phyloP scores from a whole-genome alignment of 2,329 filamentous ascomycete species.

The Zelopaecilomyces penicillatus region DNA sequence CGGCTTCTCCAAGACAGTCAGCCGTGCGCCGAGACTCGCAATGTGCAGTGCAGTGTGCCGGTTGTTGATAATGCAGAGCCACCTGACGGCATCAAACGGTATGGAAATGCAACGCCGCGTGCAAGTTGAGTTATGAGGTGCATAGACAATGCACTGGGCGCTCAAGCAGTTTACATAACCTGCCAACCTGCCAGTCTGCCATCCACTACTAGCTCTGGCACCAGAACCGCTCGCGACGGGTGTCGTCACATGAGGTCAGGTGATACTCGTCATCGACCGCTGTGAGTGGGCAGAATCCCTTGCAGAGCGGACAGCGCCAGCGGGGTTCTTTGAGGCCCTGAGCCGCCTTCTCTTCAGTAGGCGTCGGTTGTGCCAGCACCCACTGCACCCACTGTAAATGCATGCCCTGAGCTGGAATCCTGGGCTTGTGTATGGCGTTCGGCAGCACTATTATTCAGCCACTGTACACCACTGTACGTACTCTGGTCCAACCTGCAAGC shows the following conservation, averaged over 20 bases:
- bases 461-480: too few relatives aligned
- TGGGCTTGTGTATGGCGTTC: too few relatives aligned
- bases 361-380: too few relatives aligned
- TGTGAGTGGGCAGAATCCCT: conserved; percentile 10
- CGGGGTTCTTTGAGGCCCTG: too few relatives aligned
- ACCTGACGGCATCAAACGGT: conserved; percentile 11
- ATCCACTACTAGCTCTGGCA: conserved; percentile 14
- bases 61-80: conserved; percentile 5
- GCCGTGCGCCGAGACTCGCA: too few relatives aligned
- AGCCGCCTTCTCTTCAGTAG: too few relatives aligned
- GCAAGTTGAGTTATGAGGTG: conserved; percentile 6
- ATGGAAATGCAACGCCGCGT: conserved; percentile 9
- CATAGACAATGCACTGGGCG: conserved; percentile 1
- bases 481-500: background rate
- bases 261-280: conserved; percentile 9
- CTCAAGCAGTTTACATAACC: background rate
- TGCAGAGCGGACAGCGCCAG: too few relatives aligned
- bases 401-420: too few relatives aligned
- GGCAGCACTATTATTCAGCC: too few relatives aligned
- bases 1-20: too few relatives aligned
- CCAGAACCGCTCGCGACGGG: conserved; percentile 3
- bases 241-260: conserved; percentile 22
- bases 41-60: too few relatives aligned
- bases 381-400: too few relatives aligned
- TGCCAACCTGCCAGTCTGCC: background rate